Conservation (phyloP, 768 basidiomycete species). For the Tylopilus intermedius region DNA sequence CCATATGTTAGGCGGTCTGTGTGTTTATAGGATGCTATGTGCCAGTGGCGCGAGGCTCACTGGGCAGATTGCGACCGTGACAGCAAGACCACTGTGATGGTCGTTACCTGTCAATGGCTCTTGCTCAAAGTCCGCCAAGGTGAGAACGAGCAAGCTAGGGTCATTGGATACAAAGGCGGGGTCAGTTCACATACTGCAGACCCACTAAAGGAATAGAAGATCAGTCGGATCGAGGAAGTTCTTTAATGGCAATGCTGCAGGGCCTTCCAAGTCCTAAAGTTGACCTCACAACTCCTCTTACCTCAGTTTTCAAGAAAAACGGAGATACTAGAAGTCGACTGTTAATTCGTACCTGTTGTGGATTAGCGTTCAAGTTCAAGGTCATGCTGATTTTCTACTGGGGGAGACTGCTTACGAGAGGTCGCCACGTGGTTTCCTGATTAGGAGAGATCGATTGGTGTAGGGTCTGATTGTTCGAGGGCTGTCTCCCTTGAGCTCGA, state of each 20-base stretch:
- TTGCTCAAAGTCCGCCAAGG: too few species aligned
- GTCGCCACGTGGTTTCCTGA: constrained; percentile 25
- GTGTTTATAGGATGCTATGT: neutral
- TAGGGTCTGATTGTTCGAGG: constrained; percentile 27
- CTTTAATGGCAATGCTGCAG: neutral
- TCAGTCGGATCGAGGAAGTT: neutral
- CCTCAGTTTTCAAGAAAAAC: too few species aligned
- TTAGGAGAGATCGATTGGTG: constrained; percentile 33
- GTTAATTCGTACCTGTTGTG: too few species aligned
- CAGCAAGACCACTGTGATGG: too few species aligned
- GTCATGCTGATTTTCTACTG: neutral
- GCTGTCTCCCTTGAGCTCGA: constrained; percentile 17
- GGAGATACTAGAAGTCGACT: too few species aligned
- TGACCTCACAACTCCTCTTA: neutral
- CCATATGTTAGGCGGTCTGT: neutral
- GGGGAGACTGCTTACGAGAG: neutral
- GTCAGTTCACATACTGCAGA: too few species aligned
- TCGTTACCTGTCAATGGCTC: too few species aligned
- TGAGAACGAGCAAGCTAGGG: too few species aligned
- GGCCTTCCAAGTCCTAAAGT: neutral
- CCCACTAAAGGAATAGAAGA: too few species aligned
- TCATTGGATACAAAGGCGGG: too few species aligned
- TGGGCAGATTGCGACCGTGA: too few species aligned
- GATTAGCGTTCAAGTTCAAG: too few species aligned
- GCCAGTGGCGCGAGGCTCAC: neutral